Evolutionary conservation across 441 rosid species (phyloP), one percentile per base, ranked within the genome.

Genomic region (Populus tomentosa): DNA sequence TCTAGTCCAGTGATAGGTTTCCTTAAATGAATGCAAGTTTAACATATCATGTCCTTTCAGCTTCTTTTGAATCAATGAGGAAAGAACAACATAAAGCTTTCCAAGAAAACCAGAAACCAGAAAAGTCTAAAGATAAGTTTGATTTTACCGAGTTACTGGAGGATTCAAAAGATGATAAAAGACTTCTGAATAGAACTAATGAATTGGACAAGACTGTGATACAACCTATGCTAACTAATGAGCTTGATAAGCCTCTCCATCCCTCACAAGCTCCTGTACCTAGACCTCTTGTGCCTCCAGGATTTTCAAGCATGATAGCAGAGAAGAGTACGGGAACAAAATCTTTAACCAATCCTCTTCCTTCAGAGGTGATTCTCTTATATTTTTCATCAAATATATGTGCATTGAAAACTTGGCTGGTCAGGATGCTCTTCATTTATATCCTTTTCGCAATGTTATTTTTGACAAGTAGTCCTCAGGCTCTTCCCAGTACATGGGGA

Each of bases 251-350:
- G 82, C 67, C 86, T 73, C 74, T 85, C 81, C 53, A 84, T 62
- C 81, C 87, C 65, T 70, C 86, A 32, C 91, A 87, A 82, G 84
- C 84, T 75, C 87, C 84, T 79, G 91, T 90, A 75, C 84, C 94
- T 76, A 89, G 97, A 83, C 99, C 99, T 71, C 97, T 91, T 81
- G 99, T 97, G 78, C 99, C 99, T 46, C 99, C 99, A 4, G 98
- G 99, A 70, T 97, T 97, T 87, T 78, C 92, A 20, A 84, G 88
- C 78, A 53, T 90, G 67, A 10, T 78, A 71, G 79, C 80, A 66
- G 99, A 89, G 73, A 89, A 82, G 83, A 92, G 84, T 80, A 76
- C 76, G 72, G 92, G 88, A 79, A 75, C 84, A 70, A 87, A 88
- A 88, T 76, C 87, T 84, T 74, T 82, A 59, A 23, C 72, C 82